Evolutionary conservation across 768 basidiomycete species (phyloP).

Genomic region (Omphalotus guepiniiformis): DNA sequence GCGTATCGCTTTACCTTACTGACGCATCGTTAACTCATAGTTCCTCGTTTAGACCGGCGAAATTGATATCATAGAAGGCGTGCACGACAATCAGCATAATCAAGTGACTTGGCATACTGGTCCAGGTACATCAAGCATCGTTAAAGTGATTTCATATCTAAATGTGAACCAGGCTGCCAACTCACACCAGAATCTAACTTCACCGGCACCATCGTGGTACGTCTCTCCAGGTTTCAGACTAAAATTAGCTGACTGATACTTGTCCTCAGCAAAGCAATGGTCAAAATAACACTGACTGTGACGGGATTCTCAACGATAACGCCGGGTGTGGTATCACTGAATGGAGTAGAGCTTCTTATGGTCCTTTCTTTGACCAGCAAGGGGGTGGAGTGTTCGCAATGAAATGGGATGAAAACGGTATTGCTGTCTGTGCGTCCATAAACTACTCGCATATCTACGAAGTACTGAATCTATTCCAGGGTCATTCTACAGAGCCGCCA

Average conservation of each 20-base stretch:
- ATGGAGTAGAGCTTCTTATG: constrained; percentile 80
- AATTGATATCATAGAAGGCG: constrained; percentile 82
- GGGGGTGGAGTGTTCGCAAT: constrained; percentile 86
- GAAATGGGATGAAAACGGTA: constrained; percentile 81
- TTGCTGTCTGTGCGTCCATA: constrained; percentile 60
- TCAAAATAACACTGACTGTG: constrained; percentile 48
- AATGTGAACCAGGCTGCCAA: constrained; percentile 43
- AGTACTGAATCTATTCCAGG: constrained; percentile 37
- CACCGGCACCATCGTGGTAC: constrained; percentile 60
- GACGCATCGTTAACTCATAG: constrained; percentile 4
- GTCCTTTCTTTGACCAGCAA: constrained; percentile 72
- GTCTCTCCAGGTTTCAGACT: constrained; percentile 18
- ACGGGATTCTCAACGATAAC: constrained; percentile 50
- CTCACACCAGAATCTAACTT: constrained; percentile 52
- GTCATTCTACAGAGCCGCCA: constrained; percentile 78
- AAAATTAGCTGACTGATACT: background rate
- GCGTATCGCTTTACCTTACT: constrained; percentile 20
- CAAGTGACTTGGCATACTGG: constrained; percentile 80
- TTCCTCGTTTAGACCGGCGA: constrained; percentile 55
- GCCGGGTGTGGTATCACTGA: constrained; percentile 78
- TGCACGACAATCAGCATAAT: constrained; percentile 80
- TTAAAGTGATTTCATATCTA: background rate
- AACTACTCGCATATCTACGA: constrained; percentile 1
- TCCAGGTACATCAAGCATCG: constrained; percentile 39
- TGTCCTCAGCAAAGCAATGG: constrained; percentile 41